Evolutionary conservation across 805 yeast species (phyloP).

Genomic region (Hanseniaspora lachancei): DNA sequence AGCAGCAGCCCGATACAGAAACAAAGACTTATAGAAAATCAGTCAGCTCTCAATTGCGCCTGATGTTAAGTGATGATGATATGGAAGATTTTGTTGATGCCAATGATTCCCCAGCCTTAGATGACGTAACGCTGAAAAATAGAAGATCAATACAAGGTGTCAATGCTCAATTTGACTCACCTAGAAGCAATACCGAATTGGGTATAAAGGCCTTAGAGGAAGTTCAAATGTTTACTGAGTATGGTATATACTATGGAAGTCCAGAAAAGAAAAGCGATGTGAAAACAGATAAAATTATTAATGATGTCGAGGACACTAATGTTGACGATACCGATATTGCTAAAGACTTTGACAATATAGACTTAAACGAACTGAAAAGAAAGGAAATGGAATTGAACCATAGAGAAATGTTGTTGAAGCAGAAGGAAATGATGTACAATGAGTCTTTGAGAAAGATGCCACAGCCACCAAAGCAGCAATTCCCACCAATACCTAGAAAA

Average conservation of each 20-base stretch:
- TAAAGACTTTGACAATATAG: constrained; percentile 7
- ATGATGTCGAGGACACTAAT: neutral
- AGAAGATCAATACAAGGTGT: constrained; percentile 16
- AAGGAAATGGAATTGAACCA: constrained; percentile 25
- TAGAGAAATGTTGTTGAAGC: constrained; percentile 27
- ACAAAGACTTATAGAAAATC: constrained; percentile 1
- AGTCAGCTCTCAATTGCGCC: neutral
- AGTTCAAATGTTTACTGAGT: constrained; percentile 25
- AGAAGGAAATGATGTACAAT: constrained; percentile 24
- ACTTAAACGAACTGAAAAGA: constrained; percentile 19
- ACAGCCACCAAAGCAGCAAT: constrained; percentile 13
- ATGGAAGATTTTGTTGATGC: constrained; percentile 12
- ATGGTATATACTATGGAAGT: constrained; percentile 24
- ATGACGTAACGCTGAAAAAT: constrained; percentile 6
- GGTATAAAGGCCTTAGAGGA: constrained; percentile 18
- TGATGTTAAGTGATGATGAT: constrained; percentile 1
- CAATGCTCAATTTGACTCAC: constrained; percentile 9
- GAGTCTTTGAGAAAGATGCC: constrained; percentile 12
- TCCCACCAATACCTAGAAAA: constrained; percentile 16
- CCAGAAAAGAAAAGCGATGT: constrained; percentile 2
- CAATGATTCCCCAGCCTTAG: neutral
- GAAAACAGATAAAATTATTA: no score
- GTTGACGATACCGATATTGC: neutral
- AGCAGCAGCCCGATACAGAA: neutral
- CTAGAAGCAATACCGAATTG: constrained; percentile 3